phyloP scores from a whole-genome alignment of 2,329 filamentous ascomycete species.

The Diaporthe sp. region DNA sequence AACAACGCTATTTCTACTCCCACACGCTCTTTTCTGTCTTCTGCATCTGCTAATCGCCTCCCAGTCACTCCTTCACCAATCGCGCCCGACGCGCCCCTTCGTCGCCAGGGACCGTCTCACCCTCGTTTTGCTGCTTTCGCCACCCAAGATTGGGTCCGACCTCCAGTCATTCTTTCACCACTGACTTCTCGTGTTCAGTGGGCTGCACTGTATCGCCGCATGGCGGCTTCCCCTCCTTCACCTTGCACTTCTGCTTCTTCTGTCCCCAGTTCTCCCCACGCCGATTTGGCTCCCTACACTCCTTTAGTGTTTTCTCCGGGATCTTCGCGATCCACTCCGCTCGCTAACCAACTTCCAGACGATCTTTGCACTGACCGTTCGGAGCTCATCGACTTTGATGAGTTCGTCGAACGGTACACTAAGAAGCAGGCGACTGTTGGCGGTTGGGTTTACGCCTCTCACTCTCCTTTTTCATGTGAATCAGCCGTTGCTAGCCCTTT shows the following conservation, averaged over 20 bases:
- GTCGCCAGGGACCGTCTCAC: conserved; percentile 8
- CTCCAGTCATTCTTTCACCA: not conserved
- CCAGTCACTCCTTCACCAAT: not conserved
- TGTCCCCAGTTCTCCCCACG: not conserved
- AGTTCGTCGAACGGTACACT: not conserved
- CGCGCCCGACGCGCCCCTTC: conserved; percentile 24
- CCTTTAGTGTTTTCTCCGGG: not conserved
- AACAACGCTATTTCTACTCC: not conserved
- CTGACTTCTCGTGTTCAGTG: not conserved
- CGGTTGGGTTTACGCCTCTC: not conserved
- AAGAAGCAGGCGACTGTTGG: not conserved
- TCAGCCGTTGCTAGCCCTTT: conserved; percentile 19
- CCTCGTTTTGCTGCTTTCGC: conserved; percentile 22
- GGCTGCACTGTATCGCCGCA: not conserved
- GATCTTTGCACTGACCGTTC: conserved; percentile 4
- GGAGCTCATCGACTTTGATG: not conserved
- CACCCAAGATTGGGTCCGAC: not conserved
- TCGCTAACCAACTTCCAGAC: not conserved
- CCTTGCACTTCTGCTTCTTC: not conserved
- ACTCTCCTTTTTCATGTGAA: conserved; percentile 16
- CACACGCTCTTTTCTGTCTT: not conserved
- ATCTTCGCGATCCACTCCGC: not conserved
- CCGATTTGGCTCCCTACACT: not conserved
- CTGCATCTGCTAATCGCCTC: not conserved
- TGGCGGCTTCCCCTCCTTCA: not conserved